Evolutionary conservation across 1,284 basidiomycete genomes (phyloP), one percentile per base, ranked within the genome.

Genomic region (Marasmius tenuissimus): DNA sequence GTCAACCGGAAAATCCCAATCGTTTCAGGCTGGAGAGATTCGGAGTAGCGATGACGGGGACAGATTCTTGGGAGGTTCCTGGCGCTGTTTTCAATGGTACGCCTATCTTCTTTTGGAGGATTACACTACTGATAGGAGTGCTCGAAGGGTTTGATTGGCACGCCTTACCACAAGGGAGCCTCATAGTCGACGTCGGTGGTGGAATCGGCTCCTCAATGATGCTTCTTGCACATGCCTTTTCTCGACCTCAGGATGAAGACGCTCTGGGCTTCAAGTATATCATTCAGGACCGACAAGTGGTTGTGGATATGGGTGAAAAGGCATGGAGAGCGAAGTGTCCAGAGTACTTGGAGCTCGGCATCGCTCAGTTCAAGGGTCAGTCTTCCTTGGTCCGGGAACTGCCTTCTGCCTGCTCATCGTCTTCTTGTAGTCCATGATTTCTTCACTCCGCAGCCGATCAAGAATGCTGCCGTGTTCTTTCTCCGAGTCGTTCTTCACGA

Each of bases 191-290:
- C 65, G 89, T 92, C 1, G 90, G 90, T 0, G 89, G 89, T 7
- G 89, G 90, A 0, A 88, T 90, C 49, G 91, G 90, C 9, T 86
- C 85, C n/a, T 86, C 87, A 0, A 84, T 81, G 20, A 85, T 92
- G 83, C 65, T 85, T 48, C 81, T 92, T 20, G 87, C 85, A 18
- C 81, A 81, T 49, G 79, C 83, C 2, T 86, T 86, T 63, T 73
- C 69, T 27, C 39, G 51, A n/a, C 51, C 53, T 38, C 39, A 60
- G 10, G 60, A 67, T 27, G 67, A 63, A 5, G 63, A 65, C 33
- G 65, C 65, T 61, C 71, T 78, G 2, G 77, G 78, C 4, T 67
- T 89, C 45, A 77, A 76, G 57, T 90, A 91, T 67, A 73, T 91
- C 20, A 78, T 92, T n/a, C 90, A 92, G 68, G 90, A 91, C 70